phyloP scores from a whole-genome alignment of 2,329 filamentous ascomycete genomes.

The Aureobasidium leucospermi region DNA sequence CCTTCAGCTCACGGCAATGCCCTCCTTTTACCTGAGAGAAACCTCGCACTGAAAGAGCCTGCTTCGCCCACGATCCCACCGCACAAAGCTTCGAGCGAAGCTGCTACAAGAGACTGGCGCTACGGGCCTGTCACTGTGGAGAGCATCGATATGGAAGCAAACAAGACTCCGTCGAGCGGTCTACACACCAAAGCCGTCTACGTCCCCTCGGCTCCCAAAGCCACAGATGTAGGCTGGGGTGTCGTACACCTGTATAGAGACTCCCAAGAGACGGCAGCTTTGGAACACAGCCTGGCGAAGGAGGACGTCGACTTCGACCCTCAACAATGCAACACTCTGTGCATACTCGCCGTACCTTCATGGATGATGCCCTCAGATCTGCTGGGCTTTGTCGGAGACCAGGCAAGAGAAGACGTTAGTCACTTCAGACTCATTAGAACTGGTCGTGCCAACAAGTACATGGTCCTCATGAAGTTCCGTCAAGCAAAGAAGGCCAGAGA shows the following conservation, averaged over 20 bases:
- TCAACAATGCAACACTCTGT: slow-evolving; percentile 78
- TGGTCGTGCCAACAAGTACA: slow-evolving; percentile 78
- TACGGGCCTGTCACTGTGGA: slow-evolving; percentile 73
- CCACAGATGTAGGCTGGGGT: slow-evolving; percentile 81
- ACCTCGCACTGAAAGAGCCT: slow-evolving; percentile 28
- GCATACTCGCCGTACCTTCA: slow-evolving; percentile 87
- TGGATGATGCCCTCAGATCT: slow-evolving; percentile 91
- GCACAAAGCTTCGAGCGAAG: slow-evolving; percentile 37
- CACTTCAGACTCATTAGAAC: slow-evolving; percentile 95
- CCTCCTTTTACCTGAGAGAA: slow-evolving; percentile 28
- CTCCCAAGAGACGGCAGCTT: slow-evolving; percentile 60
- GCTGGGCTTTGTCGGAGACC: slow-evolving; percentile 82
- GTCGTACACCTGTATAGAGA: slow-evolving; percentile 92
- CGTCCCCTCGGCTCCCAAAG: slow-evolving; percentile 59
- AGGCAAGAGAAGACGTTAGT: slow-evolving; percentile 76
- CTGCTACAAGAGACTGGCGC: slow-evolving; percentile 63
- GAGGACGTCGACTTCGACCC: slow-evolving; percentile 31
- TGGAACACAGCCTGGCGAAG: slow-evolving; percentile 32
- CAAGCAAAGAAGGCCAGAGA: slow-evolving; percentile 63
- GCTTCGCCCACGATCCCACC: slow-evolving; percentile 26
- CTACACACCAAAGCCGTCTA: slow-evolving; percentile 78
- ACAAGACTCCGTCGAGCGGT: slow-evolving; percentile 51
- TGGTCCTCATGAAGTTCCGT: slow-evolving; percentile 92
- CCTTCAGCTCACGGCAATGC: slow-evolving; percentile 26
- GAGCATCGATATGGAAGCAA: slow-evolving; percentile 64